Evolutionary conservation across 768 basidiomycete genomes (phyloP).

Genomic region (Auricularia cornea): DNA sequence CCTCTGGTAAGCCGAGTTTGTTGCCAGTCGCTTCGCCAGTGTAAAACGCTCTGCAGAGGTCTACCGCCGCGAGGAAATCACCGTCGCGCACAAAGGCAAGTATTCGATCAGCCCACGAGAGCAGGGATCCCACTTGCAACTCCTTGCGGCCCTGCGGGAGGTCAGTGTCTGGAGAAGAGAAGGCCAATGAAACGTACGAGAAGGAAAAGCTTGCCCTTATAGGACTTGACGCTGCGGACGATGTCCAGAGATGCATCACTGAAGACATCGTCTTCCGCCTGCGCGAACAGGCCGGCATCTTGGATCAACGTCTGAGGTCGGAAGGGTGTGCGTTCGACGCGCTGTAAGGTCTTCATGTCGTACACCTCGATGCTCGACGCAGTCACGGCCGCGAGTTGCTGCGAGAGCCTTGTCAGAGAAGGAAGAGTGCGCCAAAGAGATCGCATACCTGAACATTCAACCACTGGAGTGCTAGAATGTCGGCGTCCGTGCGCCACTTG

Average conservation of each 20-base stretch:
- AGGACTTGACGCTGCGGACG: constrained; percentile 64
- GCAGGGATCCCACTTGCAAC: constrained; percentile 71
- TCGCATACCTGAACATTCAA: constrained; percentile 75
- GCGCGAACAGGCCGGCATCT: not conserved
- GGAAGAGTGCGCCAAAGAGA: too few relatives aligned
- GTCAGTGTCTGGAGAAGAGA: constrained; percentile 1
- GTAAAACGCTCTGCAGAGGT: constrained; percentile 77
- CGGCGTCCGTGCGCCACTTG: constrained; percentile 51
- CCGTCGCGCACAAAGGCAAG: constrained; percentile 74
- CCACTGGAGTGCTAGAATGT: constrained; percentile 77
- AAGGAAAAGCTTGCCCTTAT: constrained; percentile 87
- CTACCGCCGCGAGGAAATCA: constrained; percentile 85
- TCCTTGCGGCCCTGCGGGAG: constrained; percentile 49
- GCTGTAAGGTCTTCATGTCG: constrained; percentile 46
- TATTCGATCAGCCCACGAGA: constrained; percentile 94
- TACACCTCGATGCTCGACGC: constrained; percentile 53
- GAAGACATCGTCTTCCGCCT: constrained; percentile 26
- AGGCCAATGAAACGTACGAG: constrained; percentile 48
- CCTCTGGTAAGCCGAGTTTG: constrained; percentile 73
- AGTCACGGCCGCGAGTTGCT: constrained; percentile 69
- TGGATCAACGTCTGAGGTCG: constrained; percentile 40
- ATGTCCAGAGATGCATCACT: constrained; percentile 44
- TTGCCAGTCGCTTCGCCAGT: constrained; percentile 75
- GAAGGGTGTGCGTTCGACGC: constrained; percentile 56
- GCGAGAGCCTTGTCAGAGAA: constrained; percentile 4